phyloP scores from a whole-genome alignment of 768 basidiomycete genomes.

The Suillus occidentalis region DNA sequence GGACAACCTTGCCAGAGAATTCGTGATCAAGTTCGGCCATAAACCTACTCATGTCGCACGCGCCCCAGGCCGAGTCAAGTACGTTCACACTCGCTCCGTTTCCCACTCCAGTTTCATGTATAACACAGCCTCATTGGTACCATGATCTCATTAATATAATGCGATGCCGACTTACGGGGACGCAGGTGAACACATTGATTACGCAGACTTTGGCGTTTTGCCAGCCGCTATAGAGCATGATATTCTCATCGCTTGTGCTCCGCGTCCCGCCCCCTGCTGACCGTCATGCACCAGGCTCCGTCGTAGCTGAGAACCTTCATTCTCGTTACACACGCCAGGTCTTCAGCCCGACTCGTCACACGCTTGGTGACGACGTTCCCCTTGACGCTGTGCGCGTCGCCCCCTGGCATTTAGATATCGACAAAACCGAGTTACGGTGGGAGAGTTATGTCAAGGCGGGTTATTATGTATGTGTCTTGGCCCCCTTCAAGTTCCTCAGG shows the following conservation, averaged over 20 bases:
- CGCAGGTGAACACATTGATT: conserved; percentile 82
- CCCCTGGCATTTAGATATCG: conserved; percentile 73
- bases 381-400: conserved; percentile 40
- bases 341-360: conserved; percentile 52
- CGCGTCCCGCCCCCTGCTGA: conserved; percentile 28
- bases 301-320: conserved; percentile 63
- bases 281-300: conserved; percentile 44
- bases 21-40: conserved; percentile 60
- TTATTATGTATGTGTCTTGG: conserved; percentile 59
- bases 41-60: conserved; percentile 70
- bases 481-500: not conserved
- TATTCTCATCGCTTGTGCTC: conserved; percentile 74
- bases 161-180: conserved; percentile 12
- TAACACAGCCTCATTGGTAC: conserved; percentile 36
- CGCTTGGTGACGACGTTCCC: conserved; percentile 29
- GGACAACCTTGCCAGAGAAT: conserved; percentile 61
- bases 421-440: conserved; percentile 67
- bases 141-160: conserved; percentile 19
- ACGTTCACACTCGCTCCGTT: conserved; percentile 13
- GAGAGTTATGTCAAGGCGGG: conserved; percentile 88
- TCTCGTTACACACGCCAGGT: conserved; percentile 56
- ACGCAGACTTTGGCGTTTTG: conserved; percentile 79
- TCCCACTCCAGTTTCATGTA: not conserved
- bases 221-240: conserved; percentile 86
- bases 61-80: conserved; percentile 85